phyloP scores from a whole-genome alignment of 495 filamentous ascomycete genomes.

The Hypoxylon lienhwacheense region DNA sequence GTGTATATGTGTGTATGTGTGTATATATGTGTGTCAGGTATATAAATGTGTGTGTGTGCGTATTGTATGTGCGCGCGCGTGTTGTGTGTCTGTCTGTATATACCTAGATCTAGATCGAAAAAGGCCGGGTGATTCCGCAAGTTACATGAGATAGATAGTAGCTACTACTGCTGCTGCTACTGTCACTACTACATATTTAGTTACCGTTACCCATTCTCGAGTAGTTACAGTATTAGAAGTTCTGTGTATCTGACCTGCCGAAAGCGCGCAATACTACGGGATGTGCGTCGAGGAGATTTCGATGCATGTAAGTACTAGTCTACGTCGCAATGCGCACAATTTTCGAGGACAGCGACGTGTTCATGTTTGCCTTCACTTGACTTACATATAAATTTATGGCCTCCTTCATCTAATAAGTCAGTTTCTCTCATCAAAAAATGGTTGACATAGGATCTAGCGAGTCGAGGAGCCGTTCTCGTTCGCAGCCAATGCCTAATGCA shows the following conservation, averaged over 20 bases:
- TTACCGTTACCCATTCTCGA: too few species aligned
- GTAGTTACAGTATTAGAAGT: background rate
- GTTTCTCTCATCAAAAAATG: background rate
- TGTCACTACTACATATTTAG: background rate
- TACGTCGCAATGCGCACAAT: conserved; percentile 36
- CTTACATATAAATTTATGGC: background rate
- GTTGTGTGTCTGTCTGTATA: too few species aligned
- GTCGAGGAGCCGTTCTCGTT: conserved; percentile 4
- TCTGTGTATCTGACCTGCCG: conserved; percentile 28
- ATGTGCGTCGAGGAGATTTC: conserved; percentile 29
- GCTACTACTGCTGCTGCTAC: too few species aligned
- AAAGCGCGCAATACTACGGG: conserved; percentile 37
- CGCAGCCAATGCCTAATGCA: conserved; percentile 24
- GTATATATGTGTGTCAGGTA: too few species aligned
- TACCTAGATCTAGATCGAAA: conserved; percentile 29
- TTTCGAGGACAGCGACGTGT: conserved; percentile 24
- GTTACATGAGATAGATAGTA: background rate
- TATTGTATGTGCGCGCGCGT: conserved; percentile 4
- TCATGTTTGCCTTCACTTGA: conserved; percentile 2
- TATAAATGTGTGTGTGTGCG: background rate
- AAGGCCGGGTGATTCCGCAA: conserved; percentile 37
- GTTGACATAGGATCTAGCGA: background rate
- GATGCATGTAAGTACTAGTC: conserved; percentile 25
- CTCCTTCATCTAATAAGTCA: background rate
- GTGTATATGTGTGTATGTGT: conserved; percentile 4